A percentile compares a stretch with the other conserved stretches of the same genome.
These are phyloP conservation scores for Plantago ovata DNA, from an alignment of 257 asterid species.

Conservation along the genomic window DNA sequence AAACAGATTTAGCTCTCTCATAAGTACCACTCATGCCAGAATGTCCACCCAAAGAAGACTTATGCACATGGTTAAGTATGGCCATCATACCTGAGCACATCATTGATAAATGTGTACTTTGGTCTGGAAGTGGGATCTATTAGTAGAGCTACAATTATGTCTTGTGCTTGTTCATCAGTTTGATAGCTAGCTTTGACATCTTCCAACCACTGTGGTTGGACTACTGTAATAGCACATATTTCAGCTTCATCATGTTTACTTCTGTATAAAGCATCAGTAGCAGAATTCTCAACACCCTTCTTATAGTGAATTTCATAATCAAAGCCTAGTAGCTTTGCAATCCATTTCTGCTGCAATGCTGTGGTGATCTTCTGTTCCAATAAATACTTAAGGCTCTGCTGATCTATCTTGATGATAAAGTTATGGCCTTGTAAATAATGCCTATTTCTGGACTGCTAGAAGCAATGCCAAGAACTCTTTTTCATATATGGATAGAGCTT, in stretches of 20 bases:
- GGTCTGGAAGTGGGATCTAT: too few species aligned
- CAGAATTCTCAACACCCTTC: not conserved
- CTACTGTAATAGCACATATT: fast-evolving
- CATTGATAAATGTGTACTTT: not conserved
- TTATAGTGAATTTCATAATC: not conserved
- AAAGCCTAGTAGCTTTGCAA: not conserved
- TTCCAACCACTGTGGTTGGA: not conserved
- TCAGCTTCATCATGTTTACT: not conserved
- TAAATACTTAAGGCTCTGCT: not conserved
- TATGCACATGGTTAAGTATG: not conserved
- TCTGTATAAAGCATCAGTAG: not conserved
- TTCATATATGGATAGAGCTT: not conserved
- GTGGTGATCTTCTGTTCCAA: not conserved
- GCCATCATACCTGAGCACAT: not conserved
- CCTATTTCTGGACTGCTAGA: not conserved
- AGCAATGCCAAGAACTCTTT: conserved; percentile 1
- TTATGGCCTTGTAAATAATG: not conserved
- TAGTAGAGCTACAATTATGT: not conserved
- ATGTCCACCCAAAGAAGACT: not conserved
- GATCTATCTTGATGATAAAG: conserved; percentile 3
- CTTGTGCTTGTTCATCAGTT: not conserved
- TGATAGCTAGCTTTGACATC: not conserved
- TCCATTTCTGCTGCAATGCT: conserved; percentile 6
- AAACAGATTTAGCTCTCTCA: not conserved
- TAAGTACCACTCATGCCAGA: not conserved